Evolutionary conservation across 805 yeast genomes (phyloP), one percentile per base, ranked within the genome.

Genomic region (Starmerella kuoi): DNA sequence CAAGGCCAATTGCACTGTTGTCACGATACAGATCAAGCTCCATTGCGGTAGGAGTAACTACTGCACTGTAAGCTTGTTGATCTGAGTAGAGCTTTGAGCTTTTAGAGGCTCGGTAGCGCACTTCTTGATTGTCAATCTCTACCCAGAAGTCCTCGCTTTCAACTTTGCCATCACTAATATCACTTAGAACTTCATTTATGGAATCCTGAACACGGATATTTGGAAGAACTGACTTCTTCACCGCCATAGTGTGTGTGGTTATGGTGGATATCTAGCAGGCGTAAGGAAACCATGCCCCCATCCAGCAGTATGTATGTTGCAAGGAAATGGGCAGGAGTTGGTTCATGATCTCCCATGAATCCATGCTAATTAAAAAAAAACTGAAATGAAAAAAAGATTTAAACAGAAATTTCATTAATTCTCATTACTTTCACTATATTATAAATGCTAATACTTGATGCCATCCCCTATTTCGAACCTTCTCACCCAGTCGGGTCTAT

Each of bases 131-230:
- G 5, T 40, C 55, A 6, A 51, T 35, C 12, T 50, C 48, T 15
- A 73, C 54, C 70, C 74, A 74, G 51, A 73, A 69, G 14, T 46
- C 38, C 15, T 63, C 73, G 23, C 53, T 43, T 0, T 28, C 37
- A 0, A 48, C 38, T 1, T 22, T 44, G 0, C 61, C 64, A 0
- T 37, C 14, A 17, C 40, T 41, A 0, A 64, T 66, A 38, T 70
- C 76, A 0, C 49, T 36, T 14, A 72, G 57, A 6, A 66, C 70
- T 1, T 68, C 73, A 21, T 55, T 51, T 43, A 72, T 70, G 6
- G 68, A 56, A 3, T 67, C 61, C 55, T 75, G 79, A 3, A 72
- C 59, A n/a, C 60, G 53, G 14, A 61, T 32, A 20, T 30, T 33
- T 5, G 58, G 57, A 15, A 52, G 5, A 35, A 19, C 14, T 5